Percentiles rank a stretch among this genome's conserved stretches.
Evolutionary conservation across 352 stramenopile genomes (phyloP).

Genomic region (Phytophthora pinifolia): DNA sequence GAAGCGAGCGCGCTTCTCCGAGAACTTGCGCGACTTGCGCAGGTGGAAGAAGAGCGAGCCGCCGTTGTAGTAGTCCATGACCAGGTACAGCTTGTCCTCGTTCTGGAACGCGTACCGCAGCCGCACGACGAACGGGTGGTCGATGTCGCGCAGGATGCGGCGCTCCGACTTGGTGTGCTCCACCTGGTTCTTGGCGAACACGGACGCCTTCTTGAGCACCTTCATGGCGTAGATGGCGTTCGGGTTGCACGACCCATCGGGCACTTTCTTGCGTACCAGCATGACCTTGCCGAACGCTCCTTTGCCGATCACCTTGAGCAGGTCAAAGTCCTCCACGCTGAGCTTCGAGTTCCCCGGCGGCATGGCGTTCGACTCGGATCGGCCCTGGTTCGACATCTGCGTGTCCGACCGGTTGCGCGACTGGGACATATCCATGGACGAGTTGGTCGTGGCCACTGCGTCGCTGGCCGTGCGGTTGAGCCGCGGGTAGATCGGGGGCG

Average conservation of each 20-base stretch:
- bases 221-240: slow-evolving; percentile 94
- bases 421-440: slow-evolving; percentile 31
- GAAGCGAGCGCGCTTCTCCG: slow-evolving; percentile 63
- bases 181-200: slow-evolving; percentile 89
- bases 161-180: slow-evolving; percentile 92
- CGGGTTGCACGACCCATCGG: slow-evolving; percentile 58
- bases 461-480: slow-evolving; percentile 65
- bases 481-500: slow-evolving; percentile 37
- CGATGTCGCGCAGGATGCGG: slow-evolving; percentile 81
- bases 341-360: slow-evolving; percentile 57
- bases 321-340: slow-evolving; percentile 93
- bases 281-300: slow-evolving; percentile 97
- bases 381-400: slow-evolving; percentile 69
- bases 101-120: slow-evolving; percentile 89
- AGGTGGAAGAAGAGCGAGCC: slow-evolving; percentile 86
- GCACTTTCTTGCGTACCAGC: slow-evolving; percentile 91
- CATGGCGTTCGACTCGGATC: slow-evolving; percentile 49
- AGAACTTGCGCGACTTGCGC: slow-evolving; percentile 66
- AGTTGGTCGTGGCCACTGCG: slow-evolving; percentile 41
- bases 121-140: slow-evolving; percentile 87
- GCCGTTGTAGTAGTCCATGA: slow-evolving; percentile 91
- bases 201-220: slow-evolving; percentile 88
- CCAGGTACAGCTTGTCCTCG: slow-evolving; percentile 83
- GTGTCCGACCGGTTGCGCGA: slow-evolving; percentile 64
- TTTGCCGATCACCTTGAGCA: slow-evolving; percentile 96